Evolutionary conservation across 306 rosid species (phyloP).

Genomic region (Cicer yamashitae): DNA sequence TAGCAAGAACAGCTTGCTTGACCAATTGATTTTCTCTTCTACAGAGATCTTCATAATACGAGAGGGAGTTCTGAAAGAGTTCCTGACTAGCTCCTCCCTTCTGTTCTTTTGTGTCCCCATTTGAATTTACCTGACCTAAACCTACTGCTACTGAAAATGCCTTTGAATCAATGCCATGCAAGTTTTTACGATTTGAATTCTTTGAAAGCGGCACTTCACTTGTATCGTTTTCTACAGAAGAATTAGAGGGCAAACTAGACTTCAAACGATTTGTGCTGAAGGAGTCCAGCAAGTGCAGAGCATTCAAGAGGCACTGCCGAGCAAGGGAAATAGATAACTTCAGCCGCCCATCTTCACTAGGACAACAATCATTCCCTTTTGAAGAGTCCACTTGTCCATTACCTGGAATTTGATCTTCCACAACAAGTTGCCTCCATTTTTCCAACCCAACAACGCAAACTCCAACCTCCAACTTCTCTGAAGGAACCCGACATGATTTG

Average conservation of each 20-base stretch:
- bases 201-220: conserved; percentile 65
- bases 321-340: conserved; percentile 85
- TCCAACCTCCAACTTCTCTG: conserved; percentile 67
- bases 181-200: conserved; percentile 64
- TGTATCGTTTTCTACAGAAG: conserved; percentile 65
- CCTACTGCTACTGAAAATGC: conserved; percentile 60
- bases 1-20: conserved; percentile 89
- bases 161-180: conserved; percentile 68
- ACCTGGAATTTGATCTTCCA: conserved; percentile 66
- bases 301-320: conserved; percentile 78
- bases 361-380: conserved; percentile 53
- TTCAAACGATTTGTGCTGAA: conserved; percentile 53
- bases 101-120: conserved; percentile 89
- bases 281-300: conserved; percentile 69
- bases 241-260: conserved; percentile 69
- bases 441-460: conserved; percentile 81
- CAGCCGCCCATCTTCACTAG: conserved; percentile 66
- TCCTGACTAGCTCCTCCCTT: conserved; percentile 83
- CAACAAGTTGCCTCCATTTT: conserved; percentile 94
- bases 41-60: conserved; percentile 68
- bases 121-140: conserved; percentile 66
- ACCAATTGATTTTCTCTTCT: conserved; percentile 72
- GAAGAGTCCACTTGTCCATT: conserved; percentile 53
- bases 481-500: conserved; percentile 50
- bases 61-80: conserved; percentile 83